phyloP scores from a whole-genome alignment of 2,329 filamentous ascomycete species.

The Nothomitra cinnamomea region DNA sequence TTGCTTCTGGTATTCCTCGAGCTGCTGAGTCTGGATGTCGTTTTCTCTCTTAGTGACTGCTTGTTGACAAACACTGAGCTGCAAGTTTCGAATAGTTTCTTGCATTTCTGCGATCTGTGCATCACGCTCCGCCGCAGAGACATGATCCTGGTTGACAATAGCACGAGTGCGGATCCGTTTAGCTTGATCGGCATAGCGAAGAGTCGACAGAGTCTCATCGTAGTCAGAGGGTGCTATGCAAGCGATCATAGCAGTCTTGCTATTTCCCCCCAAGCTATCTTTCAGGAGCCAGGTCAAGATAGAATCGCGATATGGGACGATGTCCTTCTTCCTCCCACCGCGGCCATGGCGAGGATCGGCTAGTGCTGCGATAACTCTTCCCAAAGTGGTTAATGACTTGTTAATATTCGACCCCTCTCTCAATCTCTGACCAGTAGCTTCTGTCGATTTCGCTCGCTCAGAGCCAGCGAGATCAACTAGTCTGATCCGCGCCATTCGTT shows the following conservation, averaged over 20 bases:
- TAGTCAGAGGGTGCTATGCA: conserved; percentile 94
- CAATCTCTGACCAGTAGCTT: conserved; percentile 79
- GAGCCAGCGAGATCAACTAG: conserved; percentile 90
- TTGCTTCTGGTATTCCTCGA: conserved; percentile 89
- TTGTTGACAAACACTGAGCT: conserved; percentile 46
- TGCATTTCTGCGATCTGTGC: conserved; percentile 90
- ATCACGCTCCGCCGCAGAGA: conserved; percentile 83
- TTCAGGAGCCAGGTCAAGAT: conserved; percentile 76
- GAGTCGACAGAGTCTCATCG: conserved; percentile 87
- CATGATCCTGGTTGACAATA: conserved; percentile 86
- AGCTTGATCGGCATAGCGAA: conserved; percentile 93
- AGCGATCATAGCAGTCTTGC: conserved; percentile 97
- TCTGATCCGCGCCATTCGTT: conserved; percentile 82
- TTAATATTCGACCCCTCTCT: conserved; percentile 98
- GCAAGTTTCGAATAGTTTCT: conserved; percentile 76
- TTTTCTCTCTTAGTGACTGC: conserved; percentile 40
- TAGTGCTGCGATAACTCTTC: conserved; percentile 85
- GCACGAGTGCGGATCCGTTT: conserved; percentile 93
- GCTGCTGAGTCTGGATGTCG: conserved; percentile 50
- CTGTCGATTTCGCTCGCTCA: conserved; percentile 86
- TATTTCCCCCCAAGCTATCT: conserved; percentile 89
- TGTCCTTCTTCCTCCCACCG: conserved; percentile 44
- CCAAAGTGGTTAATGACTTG: conserved; percentile 90
- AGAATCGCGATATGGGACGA: conserved; percentile 88
- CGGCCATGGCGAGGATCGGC: conserved; percentile 50